phyloP scores from a whole-genome alignment of 106 monocot genomes.

The Dendrobium officinale region DNA sequence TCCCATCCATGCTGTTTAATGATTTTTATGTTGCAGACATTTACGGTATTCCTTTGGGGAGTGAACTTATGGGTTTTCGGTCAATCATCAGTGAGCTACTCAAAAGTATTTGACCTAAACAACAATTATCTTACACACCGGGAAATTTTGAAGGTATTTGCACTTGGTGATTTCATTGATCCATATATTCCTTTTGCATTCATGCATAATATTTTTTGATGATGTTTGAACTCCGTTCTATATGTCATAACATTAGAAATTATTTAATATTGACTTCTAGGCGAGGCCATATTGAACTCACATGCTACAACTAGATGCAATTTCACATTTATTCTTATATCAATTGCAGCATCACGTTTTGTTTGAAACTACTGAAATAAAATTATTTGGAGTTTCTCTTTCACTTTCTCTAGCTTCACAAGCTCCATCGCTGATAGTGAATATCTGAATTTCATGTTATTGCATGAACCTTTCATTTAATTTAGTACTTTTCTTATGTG shows the following conservation, averaged over 20 bases:
- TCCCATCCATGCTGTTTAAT: constrained; percentile 1
- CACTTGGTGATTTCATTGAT: background rate
- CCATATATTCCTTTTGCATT: background rate
- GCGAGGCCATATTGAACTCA: too few species aligned
- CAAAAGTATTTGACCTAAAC: constrained; percentile 92
- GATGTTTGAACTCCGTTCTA: background rate
- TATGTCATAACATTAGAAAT: too few species aligned
- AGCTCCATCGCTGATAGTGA: background rate
- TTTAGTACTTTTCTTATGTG: background rate
- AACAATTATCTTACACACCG: constrained; percentile 63
- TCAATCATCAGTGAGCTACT: constrained; percentile 79
- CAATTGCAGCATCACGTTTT: background rate
- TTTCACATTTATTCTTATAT: too few species aligned
- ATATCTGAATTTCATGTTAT: background rate
- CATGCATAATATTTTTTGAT: background rate
- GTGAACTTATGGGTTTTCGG: constrained; percentile 87
- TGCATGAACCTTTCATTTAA: background rate
- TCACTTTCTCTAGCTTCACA: background rate
- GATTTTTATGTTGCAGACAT: constrained; percentile 40
- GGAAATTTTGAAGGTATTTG: constrained; percentile 84
- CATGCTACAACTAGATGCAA: too few species aligned
- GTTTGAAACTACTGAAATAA: background rate
- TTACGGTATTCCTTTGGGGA: constrained; percentile 97
- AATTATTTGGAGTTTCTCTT: background rate
- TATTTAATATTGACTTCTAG: too few species aligned